Evolutionary conservation across 345 rosid genomes (phyloP).

Genomic region (Boechera retrofracta): DNA sequence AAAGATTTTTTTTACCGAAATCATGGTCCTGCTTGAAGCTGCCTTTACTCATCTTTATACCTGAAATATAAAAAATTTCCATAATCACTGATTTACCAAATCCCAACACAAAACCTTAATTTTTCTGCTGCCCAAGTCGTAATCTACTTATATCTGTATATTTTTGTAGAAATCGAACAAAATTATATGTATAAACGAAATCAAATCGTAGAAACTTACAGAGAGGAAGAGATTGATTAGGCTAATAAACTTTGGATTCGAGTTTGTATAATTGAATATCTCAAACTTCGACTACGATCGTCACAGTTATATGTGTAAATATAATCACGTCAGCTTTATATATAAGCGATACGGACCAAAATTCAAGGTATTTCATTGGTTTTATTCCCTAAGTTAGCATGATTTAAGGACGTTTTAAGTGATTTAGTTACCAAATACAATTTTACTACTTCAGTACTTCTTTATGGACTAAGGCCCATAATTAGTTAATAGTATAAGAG

Average conservation of each 20-base stretch:
- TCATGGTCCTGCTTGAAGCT: constrained; percentile 32
- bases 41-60: constrained; percentile 5
- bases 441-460: too few species aligned
- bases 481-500: not conserved
- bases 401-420: constrained; percentile 14
- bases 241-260: not conserved
- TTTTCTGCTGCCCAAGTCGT: not conserved
- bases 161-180: too few species aligned
- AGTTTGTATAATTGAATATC: not conserved
- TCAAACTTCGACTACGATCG: not conserved
- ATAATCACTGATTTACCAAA: not conserved
- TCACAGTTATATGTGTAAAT: not conserved
- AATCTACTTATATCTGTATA: not conserved
- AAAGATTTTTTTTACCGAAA: not conserved
- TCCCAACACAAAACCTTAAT: constrained; percentile 11
- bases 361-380: constrained; percentile 6
- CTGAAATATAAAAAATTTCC: not conserved
- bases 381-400: not conserved
- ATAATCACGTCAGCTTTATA: constrained; percentile 3
- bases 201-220: constrained; percentile 17
- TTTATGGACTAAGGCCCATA: constrained; percentile 31
- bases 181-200: not conserved
- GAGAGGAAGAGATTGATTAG: not conserved
- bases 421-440: not conserved
- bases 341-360: not conserved